Evolutionary conservation across 306 rosid species (phyloP).

Genomic region (Styphnolobium japonicum): DNA sequence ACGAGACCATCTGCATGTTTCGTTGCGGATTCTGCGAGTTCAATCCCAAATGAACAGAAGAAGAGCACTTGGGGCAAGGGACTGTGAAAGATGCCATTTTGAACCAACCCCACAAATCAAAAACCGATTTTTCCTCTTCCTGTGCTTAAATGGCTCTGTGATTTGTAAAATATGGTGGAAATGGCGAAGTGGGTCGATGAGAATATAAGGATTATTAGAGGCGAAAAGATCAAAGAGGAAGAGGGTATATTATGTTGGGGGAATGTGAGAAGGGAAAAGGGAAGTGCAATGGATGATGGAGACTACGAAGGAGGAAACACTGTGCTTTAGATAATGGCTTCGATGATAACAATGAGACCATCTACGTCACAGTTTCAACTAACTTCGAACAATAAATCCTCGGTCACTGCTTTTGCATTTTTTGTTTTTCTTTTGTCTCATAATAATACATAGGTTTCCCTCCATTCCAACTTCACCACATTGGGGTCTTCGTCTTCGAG

Average conservation of each 20-base stretch:
- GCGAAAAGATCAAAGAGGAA: constrained; percentile 40
- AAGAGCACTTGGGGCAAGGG: constrained; percentile 56
- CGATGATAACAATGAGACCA: constrained; percentile 47
- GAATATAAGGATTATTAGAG: constrained; percentile 11
- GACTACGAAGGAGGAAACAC: constrained; percentile 22
- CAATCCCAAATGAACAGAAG: constrained; percentile 32
- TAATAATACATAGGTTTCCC: not conserved
- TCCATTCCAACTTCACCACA: not conserved
- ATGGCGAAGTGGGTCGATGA: constrained; percentile 24
- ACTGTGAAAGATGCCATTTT: constrained; percentile 59
- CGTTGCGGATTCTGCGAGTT: constrained; percentile 16
- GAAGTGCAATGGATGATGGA: constrained; percentile 25
- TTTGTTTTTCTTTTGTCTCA: too few relatives aligned
- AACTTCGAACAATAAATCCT: constrained; percentile 18
- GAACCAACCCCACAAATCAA: constrained; percentile 29
- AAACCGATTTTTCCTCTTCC: constrained; percentile 1
- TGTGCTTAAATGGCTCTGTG: not conserved
- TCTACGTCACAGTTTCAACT: constrained; percentile 18
- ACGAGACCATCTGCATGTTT: constrained; percentile 18
- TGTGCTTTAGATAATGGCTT: not conserved
- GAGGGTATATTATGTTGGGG: too few relatives aligned
- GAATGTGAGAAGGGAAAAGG: constrained; percentile 13
- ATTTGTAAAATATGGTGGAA: constrained; percentile 8
- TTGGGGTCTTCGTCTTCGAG: not conserved
- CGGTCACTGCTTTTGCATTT: not conserved